phyloP scores from a whole-genome alignment of 75 land plant genomes.

The Cupressus sempervirens region DNA sequence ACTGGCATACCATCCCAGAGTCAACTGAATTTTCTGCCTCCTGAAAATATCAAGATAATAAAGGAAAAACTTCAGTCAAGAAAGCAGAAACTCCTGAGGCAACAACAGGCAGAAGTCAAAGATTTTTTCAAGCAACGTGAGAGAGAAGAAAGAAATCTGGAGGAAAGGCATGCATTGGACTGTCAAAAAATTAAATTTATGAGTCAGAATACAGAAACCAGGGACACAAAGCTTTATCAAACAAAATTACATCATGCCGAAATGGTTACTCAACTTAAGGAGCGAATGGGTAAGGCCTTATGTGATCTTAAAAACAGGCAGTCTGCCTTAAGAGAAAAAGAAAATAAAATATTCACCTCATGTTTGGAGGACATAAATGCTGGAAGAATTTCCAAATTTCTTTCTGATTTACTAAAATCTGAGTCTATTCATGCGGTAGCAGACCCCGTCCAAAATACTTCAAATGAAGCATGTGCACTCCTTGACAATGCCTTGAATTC shows the following conservation, averaged over 20 bases:
- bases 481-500: not conserved
- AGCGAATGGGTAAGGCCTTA: slow-evolving; percentile 24
- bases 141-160: not conserved
- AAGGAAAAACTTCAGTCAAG: not conserved
- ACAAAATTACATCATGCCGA: not conserved
- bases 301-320: slow-evolving; percentile 2
- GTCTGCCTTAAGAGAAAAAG: slow-evolving; percentile 7
- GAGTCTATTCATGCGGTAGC: not conserved
- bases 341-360: not conserved
- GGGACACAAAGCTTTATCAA: not conserved
- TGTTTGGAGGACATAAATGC: slow-evolving; percentile 8
- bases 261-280: slow-evolving; percentile 9
- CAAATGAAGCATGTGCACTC: slow-evolving; percentile 3
- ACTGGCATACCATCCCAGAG: not conserved
- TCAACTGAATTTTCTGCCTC: not conserved
- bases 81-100: not conserved
- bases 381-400: not conserved
- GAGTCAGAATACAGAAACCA: not conserved
- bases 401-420: not conserved
- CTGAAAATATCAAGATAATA: not conserved
- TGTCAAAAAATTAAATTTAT: not conserved
- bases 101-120: slow-evolving; percentile 3
- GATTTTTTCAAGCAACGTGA: slow-evolving; percentile 5
- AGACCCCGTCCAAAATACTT: not conserved
- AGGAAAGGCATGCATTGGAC: not conserved